Evolutionary conservation across 306 rosid species (phyloP).

Genomic region (Macrotyloma uniflorum): DNA sequence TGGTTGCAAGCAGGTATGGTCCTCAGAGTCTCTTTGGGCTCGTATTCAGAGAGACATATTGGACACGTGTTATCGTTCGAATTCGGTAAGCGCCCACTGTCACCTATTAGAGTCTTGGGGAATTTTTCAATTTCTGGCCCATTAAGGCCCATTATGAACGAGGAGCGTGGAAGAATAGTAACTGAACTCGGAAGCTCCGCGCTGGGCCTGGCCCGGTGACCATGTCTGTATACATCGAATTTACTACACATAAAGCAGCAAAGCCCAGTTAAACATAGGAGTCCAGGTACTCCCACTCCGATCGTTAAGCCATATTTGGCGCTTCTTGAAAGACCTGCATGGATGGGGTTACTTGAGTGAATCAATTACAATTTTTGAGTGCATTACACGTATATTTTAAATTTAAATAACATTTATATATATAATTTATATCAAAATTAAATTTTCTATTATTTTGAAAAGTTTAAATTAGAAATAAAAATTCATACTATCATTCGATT

Average conservation of each 20-base stretch:
- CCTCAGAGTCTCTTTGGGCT: constrained; percentile 63
- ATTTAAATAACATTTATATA: no score
- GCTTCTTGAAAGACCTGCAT: constrained; percentile 57
- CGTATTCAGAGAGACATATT: constrained; percentile 68
- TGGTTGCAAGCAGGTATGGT: constrained; percentile 74
- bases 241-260: constrained; percentile 39
- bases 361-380: no score
- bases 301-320: constrained; percentile 63
- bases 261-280: constrained; percentile 53
- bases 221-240: constrained; percentile 1
- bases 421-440: no score
- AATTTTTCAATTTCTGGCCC: constrained; percentile 63
- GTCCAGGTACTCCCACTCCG: constrained; percentile 66
- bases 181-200: background rate
- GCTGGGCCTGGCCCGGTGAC: constrained; percentile 22
- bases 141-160: background rate
- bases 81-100: constrained; percentile 58
- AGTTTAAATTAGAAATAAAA: no score
- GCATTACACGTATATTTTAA: no score
- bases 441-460: no score
- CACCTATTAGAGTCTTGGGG: constrained; percentile 56
- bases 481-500: no score
- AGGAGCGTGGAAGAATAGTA: background rate
- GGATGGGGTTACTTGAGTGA: background rate
- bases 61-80: constrained; percentile 61